phyloP scores from a whole-genome alignment of 139 green algal genomes.

The Spirogloea muscicola region DNA sequence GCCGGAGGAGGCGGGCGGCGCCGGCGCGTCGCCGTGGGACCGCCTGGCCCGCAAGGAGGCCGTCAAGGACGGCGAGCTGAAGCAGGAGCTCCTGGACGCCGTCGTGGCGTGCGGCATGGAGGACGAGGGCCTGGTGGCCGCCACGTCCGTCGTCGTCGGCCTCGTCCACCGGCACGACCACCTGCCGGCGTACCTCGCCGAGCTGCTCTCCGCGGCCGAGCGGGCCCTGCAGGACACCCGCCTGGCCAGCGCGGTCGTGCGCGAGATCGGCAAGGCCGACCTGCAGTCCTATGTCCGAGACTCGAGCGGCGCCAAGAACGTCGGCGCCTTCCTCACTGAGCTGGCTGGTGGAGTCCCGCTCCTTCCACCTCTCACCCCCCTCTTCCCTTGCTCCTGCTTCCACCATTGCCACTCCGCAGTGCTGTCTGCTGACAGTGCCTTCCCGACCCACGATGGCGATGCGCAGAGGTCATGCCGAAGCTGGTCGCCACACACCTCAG shows the following conservation, averaged over 20 bases:
- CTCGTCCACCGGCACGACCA: conserved; percentile 70
- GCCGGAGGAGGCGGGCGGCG: too few species aligned
- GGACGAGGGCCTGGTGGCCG: conserved; percentile 63
- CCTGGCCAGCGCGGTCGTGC: conserved; percentile 64
- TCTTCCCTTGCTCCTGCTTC: too few species aligned
- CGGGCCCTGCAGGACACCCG: conserved; percentile 51
- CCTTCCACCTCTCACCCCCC: too few species aligned
- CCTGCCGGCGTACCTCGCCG: conserved; percentile 58
- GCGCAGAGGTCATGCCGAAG: too few species aligned
- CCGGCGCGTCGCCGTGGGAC: too few species aligned
- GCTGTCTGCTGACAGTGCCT: too few species aligned
- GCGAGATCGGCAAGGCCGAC: conserved; percentile 63
- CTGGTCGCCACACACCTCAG: conserved; percentile 47
- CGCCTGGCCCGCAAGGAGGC: too few species aligned
- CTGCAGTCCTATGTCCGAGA: conserved; percentile 47
- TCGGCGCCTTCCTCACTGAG: conserved; percentile 55
- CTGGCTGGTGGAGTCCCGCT: too few species aligned
- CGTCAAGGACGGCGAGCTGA: conserved; percentile 8
- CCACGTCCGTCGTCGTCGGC: conserved; percentile 58
- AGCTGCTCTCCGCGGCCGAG: conserved; percentile 54
- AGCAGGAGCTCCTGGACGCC: not conserved
- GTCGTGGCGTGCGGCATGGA: conserved; percentile 54
- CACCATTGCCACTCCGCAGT: too few species aligned
- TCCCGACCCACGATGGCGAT: too few species aligned
- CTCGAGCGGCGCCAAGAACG: conserved; percentile 24